Evolutionary conservation across 169 alveolate species (phyloP), one percentile per base, ranked within the genome.

Genomic region (Cryptosporidium sp.): DNA sequence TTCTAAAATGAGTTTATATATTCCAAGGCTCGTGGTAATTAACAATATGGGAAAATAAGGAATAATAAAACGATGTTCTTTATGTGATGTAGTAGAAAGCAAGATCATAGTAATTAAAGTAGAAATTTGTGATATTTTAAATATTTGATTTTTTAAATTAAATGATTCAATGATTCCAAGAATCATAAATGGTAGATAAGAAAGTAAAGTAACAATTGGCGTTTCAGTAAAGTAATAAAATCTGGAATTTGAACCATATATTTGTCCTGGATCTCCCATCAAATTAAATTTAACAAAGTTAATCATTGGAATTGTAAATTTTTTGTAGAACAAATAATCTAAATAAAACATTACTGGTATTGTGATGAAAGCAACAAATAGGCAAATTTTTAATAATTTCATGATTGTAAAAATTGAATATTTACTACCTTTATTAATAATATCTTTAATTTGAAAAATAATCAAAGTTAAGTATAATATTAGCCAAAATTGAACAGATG

Each of bases 401-500:
- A 12, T 45, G 3, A 70, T 26, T 39, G 23, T 70, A 3, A 10
- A 70, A 45, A n/a, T 39, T 8, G 62, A 42, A 8, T 14, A 35
- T 51, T 18, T 39, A 12, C 21, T 18, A 23, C 2, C 6, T 23
- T 23, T 53, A 53, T 53, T 18, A 5, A 8, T 16, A 5, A 23
- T 12, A 3, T 53, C 62, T n/a, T 23, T 53, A 23, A 23, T 3
- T 53, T 53, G 31, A 23, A 85, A 42, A 60, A 85, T 29, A 53
- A 85, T 21, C 60, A 85, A 80, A 42, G 80, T 75, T 18, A 86
- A 29, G 72, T 92, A 92, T 44, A 92, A 58, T 21, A 71, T 21
- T 26, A 86, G 2, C 94, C 94, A 92, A 80, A 80, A 92, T 52
- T 73, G 48, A 60, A 69, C 70, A 10, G 93, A 89, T 44, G 53